Base-by-base conservation (phyloP, 768 basidiomycete species). In the Pholiota microspora region DNA sequence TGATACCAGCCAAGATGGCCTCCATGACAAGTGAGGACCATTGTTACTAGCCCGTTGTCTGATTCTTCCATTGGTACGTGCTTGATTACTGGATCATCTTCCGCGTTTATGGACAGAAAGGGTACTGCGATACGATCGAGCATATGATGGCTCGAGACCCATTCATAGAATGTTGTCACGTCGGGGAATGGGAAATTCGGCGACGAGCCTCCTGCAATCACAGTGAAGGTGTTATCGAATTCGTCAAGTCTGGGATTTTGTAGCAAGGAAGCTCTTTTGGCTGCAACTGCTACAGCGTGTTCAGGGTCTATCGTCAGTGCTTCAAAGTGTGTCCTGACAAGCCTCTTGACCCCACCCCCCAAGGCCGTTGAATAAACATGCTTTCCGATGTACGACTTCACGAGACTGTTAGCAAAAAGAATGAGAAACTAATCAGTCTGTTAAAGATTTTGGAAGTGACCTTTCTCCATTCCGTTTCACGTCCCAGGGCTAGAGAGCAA, bases 1-100 rank as follows among this genome's bases (percentile, higher is more conserved):
- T 87, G 79, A 59, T 89, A 91, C 89, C 89, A 94, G 31, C 92
- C 92, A 8, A 92, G 75, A 71, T 92, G 89, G 0, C 89, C 89
- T 0, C 89, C 91, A 21, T 72, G 67, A 23, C 71, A 65, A 0
- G 90, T 90, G 45, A 84, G 61, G 13, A 72, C 83, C 70, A 85
- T 80, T 4, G 80, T 71, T 15, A 85, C 77, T 65, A 77, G 78
- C 8, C 72, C 72, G 58, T 80, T 82, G 10, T 72, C 76, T 51
- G 71, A 75, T 6, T 72, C 74, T 52, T 83, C 76, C 64, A 77
- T 73, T 27, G 87, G 88, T 27, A 85, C 73, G 49, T 79, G 72
- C 46, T 73, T 77, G 24, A 90, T 83, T 40, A 92, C 78, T 6
- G 90, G 90, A 68, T 92, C 89, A 66, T 92, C 87, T 18, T 76